Evolutionary conservation across 2,329 filamentous ascomycete genomes (phyloP), one percentile per base, ranked within the genome.

Genomic region (Teratosphaeria pseudoeucalypti): DNA sequence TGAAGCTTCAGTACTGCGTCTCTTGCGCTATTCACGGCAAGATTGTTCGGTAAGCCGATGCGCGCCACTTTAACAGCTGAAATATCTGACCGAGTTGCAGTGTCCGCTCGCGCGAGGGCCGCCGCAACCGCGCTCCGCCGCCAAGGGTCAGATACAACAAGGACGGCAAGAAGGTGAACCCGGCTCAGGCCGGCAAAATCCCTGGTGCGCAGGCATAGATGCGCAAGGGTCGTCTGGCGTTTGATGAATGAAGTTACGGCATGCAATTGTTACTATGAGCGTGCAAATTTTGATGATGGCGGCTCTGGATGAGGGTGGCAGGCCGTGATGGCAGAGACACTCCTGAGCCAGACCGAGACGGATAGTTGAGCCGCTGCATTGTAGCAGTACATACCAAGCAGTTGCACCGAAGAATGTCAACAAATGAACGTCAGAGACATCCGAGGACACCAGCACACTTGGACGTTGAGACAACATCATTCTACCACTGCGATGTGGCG

Each of bases 1-100:
- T 99, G 82, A 99, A 99, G 89, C 88, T 99, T 79, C 94, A 99
- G 85, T 99, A 99, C 90, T 99, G 94, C 81, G 94, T 99, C 77
- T 97, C 92, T 81, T 99, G 94, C 83, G 94, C 94, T 77, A 99
- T 99, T 72, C 94, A 99, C 86, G 94, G 94, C 86, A 99, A 99
- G 89, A 99, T 99, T 80, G 95, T 99, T 81, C 92, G 94, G 92
- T 97, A 94, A 81, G 58, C 43, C 59, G 55, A 52, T 49, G 56
- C 47, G 47, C 14, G 32, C 27, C 57, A 37, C 23, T 19, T 3
- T 6, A 49, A 12, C 19, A 29, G 19, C 3, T 16, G 16, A 26
- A 2, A 47, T 16, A 59, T 14, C 65, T 68, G 63, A 65, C 59
- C 58, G 58, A 39, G 9, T 27, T 6, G 70, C 73, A 97, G 94